phyloP scores from a whole-genome alignment of 345 rosid genomes.

The Murraya koenigii region DNA sequence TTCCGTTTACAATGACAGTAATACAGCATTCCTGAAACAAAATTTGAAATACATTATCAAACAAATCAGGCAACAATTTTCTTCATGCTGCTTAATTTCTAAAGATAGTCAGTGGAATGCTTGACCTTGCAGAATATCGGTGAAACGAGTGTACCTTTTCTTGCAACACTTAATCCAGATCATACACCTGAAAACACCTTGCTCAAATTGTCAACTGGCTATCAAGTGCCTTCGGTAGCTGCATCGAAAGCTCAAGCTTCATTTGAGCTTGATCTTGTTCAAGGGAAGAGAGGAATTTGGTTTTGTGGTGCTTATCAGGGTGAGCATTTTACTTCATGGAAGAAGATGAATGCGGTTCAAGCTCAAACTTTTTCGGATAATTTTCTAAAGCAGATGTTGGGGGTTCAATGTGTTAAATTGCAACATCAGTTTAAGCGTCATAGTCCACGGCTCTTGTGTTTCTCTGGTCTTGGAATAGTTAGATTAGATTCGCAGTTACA shows the following conservation, averaged over 20 bases:
- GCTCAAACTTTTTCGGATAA: neutral
- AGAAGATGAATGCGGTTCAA: neutral
- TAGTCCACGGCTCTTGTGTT: neutral
- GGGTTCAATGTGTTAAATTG: slow-evolving; percentile 24
- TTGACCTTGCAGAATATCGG: slow-evolving; percentile 64
- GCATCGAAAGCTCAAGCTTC: slow-evolving; percentile 86
- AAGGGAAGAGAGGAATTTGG: slow-evolving; percentile 85
- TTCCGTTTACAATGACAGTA: neutral
- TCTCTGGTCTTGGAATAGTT: too few relatives aligned
- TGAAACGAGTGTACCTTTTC: slow-evolving; percentile 55
- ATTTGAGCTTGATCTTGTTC: slow-evolving; percentile 63
- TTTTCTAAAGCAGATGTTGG: slow-evolving; percentile 22
- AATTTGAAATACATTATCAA: too few relatives aligned
- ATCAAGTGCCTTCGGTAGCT: slow-evolving; percentile 84
- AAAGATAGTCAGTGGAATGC: too few relatives aligned
- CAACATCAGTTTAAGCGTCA: too few relatives aligned
- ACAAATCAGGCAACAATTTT: slow-evolving; percentile 33
- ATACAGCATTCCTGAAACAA: too few relatives aligned
- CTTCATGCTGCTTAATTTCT: too few relatives aligned
- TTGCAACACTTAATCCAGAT: slow-evolving; percentile 79
- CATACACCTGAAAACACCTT: slow-evolving; percentile 51
- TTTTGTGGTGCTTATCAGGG: slow-evolving; percentile 92
- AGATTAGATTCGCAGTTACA: neutral
- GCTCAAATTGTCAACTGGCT: slow-evolving; percentile 79
- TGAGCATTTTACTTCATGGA: slow-evolving; percentile 17